Conservation (phyloP, 805 yeast species). For the Metschnikowia hibisci region DNA sequence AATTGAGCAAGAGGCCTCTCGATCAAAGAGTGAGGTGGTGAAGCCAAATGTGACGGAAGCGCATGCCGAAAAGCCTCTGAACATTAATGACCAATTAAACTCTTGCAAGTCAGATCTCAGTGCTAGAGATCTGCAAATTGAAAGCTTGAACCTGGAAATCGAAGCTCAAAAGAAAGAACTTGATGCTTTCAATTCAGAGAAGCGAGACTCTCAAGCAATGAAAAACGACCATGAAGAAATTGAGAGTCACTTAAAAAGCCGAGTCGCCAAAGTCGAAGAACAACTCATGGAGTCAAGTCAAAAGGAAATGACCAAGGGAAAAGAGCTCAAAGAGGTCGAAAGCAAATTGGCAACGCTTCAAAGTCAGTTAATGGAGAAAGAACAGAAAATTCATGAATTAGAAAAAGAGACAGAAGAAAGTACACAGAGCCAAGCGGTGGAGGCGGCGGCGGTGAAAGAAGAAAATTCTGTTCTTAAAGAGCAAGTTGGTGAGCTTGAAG, state of each 20-base stretch:
- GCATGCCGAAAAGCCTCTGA: conserved; percentile 1
- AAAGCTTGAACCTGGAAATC: conserved; percentile 4
- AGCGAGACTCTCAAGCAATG: not conserved
- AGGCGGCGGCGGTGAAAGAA: not conserved
- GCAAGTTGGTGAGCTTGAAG: not conserved
- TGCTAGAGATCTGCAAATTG: conserved; percentile 1
- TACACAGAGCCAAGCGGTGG: not conserved
- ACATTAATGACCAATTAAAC: conserved; percentile 2
- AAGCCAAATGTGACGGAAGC: not conserved
- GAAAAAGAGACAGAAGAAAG: not conserved
- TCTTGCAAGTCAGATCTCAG: not conserved
- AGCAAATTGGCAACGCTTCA: conserved; percentile 1
- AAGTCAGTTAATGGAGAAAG: not conserved
- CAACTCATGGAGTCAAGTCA: conserved; percentile 1
- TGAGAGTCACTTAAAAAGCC: not conserved
- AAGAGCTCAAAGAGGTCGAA: not conserved
- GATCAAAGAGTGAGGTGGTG: not conserved
- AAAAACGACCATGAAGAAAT: not conserved
- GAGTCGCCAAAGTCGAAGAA: conserved; percentile 1
- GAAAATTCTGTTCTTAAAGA: not conserved
- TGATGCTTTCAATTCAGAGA: conserved; percentile 1
- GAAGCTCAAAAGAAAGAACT: conserved; percentile 5
- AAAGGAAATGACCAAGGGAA: not conserved
- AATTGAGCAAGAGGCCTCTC: conserved; percentile 5
- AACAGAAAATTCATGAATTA: not conserved